Base-by-base conservation (phyloP, 305 asterid genomes). In the Fraxinus angustifolia region DNA sequence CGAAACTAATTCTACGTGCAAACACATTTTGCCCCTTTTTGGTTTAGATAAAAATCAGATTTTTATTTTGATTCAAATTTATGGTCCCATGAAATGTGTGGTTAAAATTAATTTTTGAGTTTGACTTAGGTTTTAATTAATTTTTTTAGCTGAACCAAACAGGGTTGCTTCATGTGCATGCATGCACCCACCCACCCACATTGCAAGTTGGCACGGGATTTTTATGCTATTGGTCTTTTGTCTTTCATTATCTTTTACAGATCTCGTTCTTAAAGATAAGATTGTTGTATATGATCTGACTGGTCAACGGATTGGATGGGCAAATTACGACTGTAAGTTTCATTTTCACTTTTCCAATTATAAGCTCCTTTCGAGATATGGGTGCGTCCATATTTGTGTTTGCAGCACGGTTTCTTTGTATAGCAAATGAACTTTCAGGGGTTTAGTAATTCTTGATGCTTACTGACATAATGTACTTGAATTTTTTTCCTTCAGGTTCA, bases 261-360 rank as follows among this genome's bases (percentile, higher is more conserved):
- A 90, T 82, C 88, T 88, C 45, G 90, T 93, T 81, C 84, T 91
- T 65, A 95, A 93, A 87, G 98, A 93, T 77, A 95, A 92, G 89
- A 91, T 93, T 17, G 88, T 95, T 77, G 93, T 92, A 14, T 93
- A 92, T 84, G 98, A 94, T 87, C 83, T 94, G 83, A 92, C 88
- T 75, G 91, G 84, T 0, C 95, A 90, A 36, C 87, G 94, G 85
- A 84, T 95, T 73, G 98, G 98, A 82, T 95, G 98, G 98, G 89
- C 92, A 17, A 91, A 93, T 75, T 92, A 89, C 58, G 90, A 90
- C 86, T 90, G 93, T 90, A 84, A 84, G 91, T 81, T 45, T 76
- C 79, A n/a, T 53, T 42, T 33, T 75, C 38, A 56, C 11, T 4
- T 26, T 28, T 26, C 6, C 3, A 8, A 3, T 33, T 17, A 26